Evolutionary conservation across 768 basidiomycete genomes (phyloP), one percentile per base, ranked within the genome.

Genomic region (Termitomyces sp.): DNA sequence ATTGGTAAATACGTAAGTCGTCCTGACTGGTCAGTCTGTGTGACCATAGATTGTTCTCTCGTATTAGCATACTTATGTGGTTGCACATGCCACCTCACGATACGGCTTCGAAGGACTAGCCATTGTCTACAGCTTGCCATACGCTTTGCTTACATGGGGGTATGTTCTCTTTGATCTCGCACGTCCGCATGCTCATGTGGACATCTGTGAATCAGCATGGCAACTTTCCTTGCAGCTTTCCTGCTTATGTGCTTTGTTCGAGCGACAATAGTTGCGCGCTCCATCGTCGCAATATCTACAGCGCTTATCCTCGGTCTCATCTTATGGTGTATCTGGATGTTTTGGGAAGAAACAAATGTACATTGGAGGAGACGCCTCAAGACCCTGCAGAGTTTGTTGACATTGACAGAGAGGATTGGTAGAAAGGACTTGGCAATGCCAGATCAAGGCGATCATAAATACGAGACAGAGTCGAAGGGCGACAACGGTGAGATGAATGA

Each of bases 111-210:
- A 60, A 20, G 14, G 18, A 31, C 20, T 56, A 16, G 59, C 59
- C 20, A 27, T 53, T 36, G 26, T 60, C 7, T 60, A 53, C 29
- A 53, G 59, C 29, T 46, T 60, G 20, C 59, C 59, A 14, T 60
- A 52, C 14, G 55, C 46, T 16, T 47, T 60, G 13, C 59, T 60
- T 13, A 47, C 37, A 46, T 59, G 48, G 48, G 54, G 39, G 59
- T 59, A 48, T 31, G 58, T 49, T 42, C n/a, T 24, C 18, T 18
- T 36, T 20, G 20, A 12, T 12, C 10, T 24, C 3, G 14, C 27
- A 18, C 22, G 5, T 13, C 31, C 14, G 18, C 20, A 51, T 51
- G 50, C 24, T 51, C 43, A 43, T 53, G 16, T 48, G n/a, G 24
- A 14, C 31, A 29, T 32, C 7, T 22, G 18, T 8, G 18, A 18